These are phyloP conservation scores for Dothideomycetes sp. DNA, from an alignment of 2,329 filamentous ascomycete species.

Conservation along the genomic window DNA sequence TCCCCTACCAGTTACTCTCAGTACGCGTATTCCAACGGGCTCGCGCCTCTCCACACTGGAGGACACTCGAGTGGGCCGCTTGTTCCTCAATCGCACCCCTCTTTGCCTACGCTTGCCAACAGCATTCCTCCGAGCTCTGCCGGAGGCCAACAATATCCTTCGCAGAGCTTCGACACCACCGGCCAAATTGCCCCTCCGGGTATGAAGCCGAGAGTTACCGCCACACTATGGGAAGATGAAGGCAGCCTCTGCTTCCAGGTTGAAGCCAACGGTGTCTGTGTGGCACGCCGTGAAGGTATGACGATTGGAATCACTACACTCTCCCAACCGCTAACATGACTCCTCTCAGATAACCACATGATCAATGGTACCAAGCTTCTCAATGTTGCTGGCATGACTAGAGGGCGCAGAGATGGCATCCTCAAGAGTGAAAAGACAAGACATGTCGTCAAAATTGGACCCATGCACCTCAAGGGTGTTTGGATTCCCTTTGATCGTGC, in stretches of 20 bases:
- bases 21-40: constrained; percentile 66
- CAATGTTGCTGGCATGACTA: constrained; percentile 96
- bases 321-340: background rate
- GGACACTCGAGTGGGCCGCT: constrained; percentile 54
- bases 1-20: constrained; percentile 62
- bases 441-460: constrained; percentile 96
- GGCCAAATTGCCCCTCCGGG: constrained; percentile 85
- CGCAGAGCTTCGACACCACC: constrained; percentile 56
- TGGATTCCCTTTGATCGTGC: constrained; percentile 98
- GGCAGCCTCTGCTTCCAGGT: constrained; percentile 97
- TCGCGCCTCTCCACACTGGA: constrained; percentile 66
- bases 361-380: constrained; percentile 96
- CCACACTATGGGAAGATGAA: constrained; percentile 96
- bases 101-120: constrained; percentile 14
- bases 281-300: constrained; percentile 72
- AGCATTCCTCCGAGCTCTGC: constrained; percentile 12
- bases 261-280: constrained; percentile 90
- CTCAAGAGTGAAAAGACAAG: constrained; percentile 95
- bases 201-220: constrained; percentile 93
- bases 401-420: constrained; percentile 88
- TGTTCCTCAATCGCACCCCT: constrained; percentile 63
- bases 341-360: constrained; percentile 78
- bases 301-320: background rate
- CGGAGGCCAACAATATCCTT: constrained; percentile 19
- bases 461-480: constrained; percentile 97